A percentile compares a stretch with the other conserved stretches of the same genome.
Conservation (phyloP, 1,284 basidiomycete species). For the Austroboletus novae-zelandiae region DNA sequence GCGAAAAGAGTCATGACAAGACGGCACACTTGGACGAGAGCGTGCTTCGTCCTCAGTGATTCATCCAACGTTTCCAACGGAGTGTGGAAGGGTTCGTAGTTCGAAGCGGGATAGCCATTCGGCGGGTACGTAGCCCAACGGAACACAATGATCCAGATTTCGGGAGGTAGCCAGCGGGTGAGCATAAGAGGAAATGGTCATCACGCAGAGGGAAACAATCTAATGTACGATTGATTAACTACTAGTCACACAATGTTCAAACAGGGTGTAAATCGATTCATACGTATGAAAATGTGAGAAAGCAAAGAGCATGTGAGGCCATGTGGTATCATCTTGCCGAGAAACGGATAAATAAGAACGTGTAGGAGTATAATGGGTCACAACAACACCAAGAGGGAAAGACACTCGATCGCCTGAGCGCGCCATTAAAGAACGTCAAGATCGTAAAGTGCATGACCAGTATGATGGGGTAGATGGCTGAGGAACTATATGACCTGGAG, state of each 20-base stretch:
- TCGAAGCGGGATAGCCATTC: constrained; percentile 26
- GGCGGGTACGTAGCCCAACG: constrained; percentile 38
- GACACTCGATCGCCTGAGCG: constrained; percentile 17
- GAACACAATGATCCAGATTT: constrained; percentile 53
- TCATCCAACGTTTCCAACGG: constrained; percentile 25
- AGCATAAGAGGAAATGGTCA: constrained; percentile 2
- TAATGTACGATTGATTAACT: not conserved
- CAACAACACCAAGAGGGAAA: constrained; percentile 26
- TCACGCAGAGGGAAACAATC: not conserved
- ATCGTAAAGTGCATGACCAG: constrained; percentile 26
- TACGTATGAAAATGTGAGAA: constrained; percentile 6
- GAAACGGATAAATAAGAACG: constrained; percentile 27
- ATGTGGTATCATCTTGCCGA: constrained; percentile 34
- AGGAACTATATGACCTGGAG: constrained; percentile 60
- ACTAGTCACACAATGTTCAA: constrained; percentile 1
- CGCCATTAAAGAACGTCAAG: constrained; percentile 31
- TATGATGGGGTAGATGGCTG: constrained; percentile 15
- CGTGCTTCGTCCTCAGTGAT: constrained; percentile 32
- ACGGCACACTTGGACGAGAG: constrained; percentile 34
- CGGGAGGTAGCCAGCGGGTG: constrained; percentile 41
- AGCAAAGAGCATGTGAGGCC: constrained; percentile 13
- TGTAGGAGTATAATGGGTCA: constrained; percentile 28
- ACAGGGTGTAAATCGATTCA: constrained; percentile 1
- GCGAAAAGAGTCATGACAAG: no score
- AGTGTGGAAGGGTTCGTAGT: constrained; percentile 44